These are phyloP conservation scores for Lipomyces yarrowii DNA, from an alignment of 1,139 yeast species.

Conservation along the genomic window DNA sequence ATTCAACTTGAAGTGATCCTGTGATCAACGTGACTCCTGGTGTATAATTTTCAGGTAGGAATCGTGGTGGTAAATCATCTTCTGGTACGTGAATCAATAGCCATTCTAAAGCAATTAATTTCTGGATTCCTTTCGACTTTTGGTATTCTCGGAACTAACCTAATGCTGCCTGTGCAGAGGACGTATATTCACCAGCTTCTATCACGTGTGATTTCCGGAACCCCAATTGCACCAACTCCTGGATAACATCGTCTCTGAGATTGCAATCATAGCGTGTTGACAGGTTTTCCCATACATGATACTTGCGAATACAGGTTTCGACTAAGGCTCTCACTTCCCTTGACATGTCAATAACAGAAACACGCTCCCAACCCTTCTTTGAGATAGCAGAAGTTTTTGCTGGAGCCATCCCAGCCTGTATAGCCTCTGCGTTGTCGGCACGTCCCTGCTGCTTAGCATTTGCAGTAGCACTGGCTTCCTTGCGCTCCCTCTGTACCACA, in stretches of 20 bases:
- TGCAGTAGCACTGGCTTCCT: slow-evolving; percentile 36
- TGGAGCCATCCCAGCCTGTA: slow-evolving; percentile 23
- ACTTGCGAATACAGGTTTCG: slow-evolving; percentile 37
- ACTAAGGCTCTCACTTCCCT: slow-evolving; percentile 40
- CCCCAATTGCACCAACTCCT: slow-evolving; percentile 54
- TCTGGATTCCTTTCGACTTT: not conserved
- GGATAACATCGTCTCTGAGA: slow-evolving; percentile 7
- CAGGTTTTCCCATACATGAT: slow-evolving; percentile 24
- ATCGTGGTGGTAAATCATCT: slow-evolving; percentile 75
- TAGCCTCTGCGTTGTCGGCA: slow-evolving; percentile 19
- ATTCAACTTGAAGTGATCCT: slow-evolving; percentile 47
- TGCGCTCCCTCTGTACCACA: slow-evolving; percentile 54
- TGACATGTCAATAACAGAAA: slow-evolving; percentile 39
- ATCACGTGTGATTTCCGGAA: slow-evolving; percentile 68
- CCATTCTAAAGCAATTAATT: slow-evolving; percentile 55
- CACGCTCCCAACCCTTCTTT: slow-evolving; percentile 32
- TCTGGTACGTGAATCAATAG: slow-evolving; percentile 86
- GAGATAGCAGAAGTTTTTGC: slow-evolving; percentile 29
- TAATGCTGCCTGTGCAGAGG: slow-evolving; percentile 51
- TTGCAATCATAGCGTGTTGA: not conserved
- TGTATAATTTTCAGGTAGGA: slow-evolving; percentile 46
- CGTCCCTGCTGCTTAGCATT: slow-evolving; percentile 34
- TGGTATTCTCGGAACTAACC: slow-evolving; percentile 1
- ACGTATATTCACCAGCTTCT: slow-evolving; percentile 70
- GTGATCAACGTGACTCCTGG: slow-evolving; percentile 43